Percentiles rank a stretch among this genome's conserved stretches.
These are phyloP conservation scores for Populus nigra DNA, from an alignment of 345 rosid genomes.

Conservation along the genomic window DNA sequence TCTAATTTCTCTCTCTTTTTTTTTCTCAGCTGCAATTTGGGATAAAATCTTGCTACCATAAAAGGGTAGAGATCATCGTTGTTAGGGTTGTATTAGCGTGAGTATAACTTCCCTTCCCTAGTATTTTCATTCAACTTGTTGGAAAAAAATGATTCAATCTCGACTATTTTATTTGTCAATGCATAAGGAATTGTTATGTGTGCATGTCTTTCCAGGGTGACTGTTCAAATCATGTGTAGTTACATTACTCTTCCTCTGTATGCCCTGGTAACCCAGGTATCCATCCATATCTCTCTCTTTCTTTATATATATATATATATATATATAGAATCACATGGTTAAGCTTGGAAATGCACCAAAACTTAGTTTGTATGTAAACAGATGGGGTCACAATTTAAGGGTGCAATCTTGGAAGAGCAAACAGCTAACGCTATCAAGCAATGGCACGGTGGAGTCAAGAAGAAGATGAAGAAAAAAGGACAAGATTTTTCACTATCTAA, in stretches of 20 bases:
- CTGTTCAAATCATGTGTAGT: conserved; percentile 43
- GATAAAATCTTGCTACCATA: conserved; percentile 29
- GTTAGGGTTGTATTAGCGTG: conserved; percentile 23
- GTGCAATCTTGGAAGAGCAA: conserved; percentile 30
- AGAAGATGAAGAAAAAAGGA: conserved; percentile 31
- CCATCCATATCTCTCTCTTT: no score
- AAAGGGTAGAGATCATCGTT: neutral
- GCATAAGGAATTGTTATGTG: neutral
- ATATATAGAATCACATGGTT: no score
- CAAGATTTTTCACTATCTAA: neutral
- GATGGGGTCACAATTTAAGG: conserved; percentile 49
- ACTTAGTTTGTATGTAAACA: neutral
- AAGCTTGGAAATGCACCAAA: neutral
- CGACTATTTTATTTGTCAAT: neutral
- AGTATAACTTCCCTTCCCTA: neutral
- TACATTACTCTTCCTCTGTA: conserved; percentile 46
- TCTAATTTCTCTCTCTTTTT: neutral
- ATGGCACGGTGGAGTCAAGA: conserved; percentile 34
- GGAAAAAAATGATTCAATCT: no score
- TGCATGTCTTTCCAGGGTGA: conserved; percentile 23
- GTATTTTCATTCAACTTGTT: neutral
- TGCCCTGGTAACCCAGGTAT: conserved; percentile 35
- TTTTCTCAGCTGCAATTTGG: conserved; percentile 23
- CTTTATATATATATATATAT: neutral
- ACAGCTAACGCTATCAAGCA: conserved; percentile 27